Evolutionary conservation across 129 eudicot species (phyloP).

Genomic region (Arctium minus): DNA sequence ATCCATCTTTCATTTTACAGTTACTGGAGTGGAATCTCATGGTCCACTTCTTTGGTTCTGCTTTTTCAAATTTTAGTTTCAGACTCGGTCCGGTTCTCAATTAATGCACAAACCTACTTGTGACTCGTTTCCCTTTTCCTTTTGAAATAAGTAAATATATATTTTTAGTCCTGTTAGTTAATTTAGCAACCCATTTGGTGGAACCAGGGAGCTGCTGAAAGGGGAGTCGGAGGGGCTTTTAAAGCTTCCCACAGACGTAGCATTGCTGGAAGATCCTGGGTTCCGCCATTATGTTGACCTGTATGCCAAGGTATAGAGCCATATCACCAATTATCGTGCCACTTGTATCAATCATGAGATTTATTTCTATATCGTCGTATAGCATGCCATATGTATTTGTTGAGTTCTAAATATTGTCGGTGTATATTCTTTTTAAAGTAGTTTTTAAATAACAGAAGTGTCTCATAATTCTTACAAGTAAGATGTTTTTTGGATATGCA

Average conservation of each 20-base stretch:
- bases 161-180: not conserved
- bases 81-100: not conserved
- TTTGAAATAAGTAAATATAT: not conserved
- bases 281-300: not conserved
- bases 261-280: not conserved
- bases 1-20: not conserved
- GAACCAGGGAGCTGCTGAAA: conserved; percentile 59
- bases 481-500: not conserved
- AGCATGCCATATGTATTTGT: not conserved
- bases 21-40: not conserved
- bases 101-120: not conserved
- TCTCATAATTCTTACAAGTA: not conserved
- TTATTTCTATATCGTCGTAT: not conserved
- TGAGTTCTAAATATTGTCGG: not conserved
- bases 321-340: not conserved
- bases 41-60: not conserved
- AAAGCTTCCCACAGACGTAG: conserved; percentile 46
- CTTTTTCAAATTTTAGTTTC: not conserved
- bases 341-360: not conserved
- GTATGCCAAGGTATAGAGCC: not conserved
- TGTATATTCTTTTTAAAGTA: not conserved
- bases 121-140: not conserved
- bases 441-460: not conserved
- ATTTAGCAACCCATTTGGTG: not conserved
- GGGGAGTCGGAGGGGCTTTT: conserved; percentile 55